A percentile compares a stretch with the other conserved stretches of the same genome.
Evolutionary conservation across 2,329 filamentous ascomycete species (phyloP).

Genomic region (Xylariaceae sp.): DNA sequence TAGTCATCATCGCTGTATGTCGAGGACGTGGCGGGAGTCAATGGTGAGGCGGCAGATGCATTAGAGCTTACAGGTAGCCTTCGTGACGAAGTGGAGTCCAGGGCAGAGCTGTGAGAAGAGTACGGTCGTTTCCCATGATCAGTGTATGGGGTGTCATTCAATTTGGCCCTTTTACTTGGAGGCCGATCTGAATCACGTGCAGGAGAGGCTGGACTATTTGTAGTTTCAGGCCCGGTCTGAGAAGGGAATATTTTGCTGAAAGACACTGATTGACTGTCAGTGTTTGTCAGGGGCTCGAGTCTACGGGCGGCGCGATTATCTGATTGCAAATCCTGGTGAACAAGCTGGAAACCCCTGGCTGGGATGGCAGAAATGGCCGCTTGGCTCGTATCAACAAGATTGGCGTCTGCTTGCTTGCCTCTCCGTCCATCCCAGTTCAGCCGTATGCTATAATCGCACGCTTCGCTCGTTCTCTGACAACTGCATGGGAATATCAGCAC

Average conservation of each 20-base stretch:
- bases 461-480: slow-evolving; percentile 67
- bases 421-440: slow-evolving; percentile 76
- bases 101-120: slow-evolving; percentile 29
- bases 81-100: slow-evolving; percentile 25
- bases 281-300: slow-evolving; percentile 28
- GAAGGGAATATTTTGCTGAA: slow-evolving; percentile 14
- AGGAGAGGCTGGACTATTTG: slow-evolving; percentile 17
- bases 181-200: slow-evolving; percentile 21
- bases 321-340: slow-evolving; percentile 32
- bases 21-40: slow-evolving; percentile 39
- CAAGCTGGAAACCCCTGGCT: slow-evolving; percentile 33
- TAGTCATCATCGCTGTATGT: slow-evolving; percentile 36
- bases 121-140: slow-evolving; percentile 25
- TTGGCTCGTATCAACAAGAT: slow-evolving; percentile 27
- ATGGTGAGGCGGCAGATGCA: slow-evolving; percentile 32
- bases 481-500: slow-evolving; percentile 28
- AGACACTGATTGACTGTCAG: slow-evolving; percentile 18
- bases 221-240: slow-evolving; percentile 12
- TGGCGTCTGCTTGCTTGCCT: slow-evolving; percentile 50
- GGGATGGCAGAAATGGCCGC: slow-evolving; percentile 25
- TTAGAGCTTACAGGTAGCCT: slow-evolving; percentile 23
- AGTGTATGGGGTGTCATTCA: slow-evolving; percentile 20
- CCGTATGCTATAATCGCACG: slow-evolving; percentile 76
- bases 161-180: slow-evolving; percentile 27
- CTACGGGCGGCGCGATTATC: slow-evolving; percentile 26